A percentile compares a stretch with the other conserved stretches of the same genome.
phyloP scores from a whole-genome alignment of 1,284 basidiomycete species.

The Cutaneotrichosporon cavernicola region DNA sequence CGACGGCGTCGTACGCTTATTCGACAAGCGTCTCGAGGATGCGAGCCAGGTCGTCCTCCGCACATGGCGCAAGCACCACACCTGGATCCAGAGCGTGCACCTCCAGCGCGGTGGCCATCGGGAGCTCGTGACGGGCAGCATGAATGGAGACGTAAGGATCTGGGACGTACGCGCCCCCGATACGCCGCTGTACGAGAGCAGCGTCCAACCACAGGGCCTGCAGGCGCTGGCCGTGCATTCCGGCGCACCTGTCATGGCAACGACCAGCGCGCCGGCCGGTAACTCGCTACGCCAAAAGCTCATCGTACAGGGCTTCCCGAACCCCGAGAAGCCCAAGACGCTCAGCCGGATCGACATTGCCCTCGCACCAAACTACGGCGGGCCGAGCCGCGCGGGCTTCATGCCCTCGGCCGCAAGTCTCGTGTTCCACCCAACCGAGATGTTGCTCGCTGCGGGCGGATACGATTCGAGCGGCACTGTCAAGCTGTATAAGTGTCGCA shows the following conservation, averaged over 20 bases:
- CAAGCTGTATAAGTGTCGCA: conserved; percentile 43
- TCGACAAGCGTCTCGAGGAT: conserved; percentile 83
- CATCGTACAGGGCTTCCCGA: conserved; percentile 48
- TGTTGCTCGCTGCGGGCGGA: conserved; percentile 51
- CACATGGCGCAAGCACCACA: conserved; percentile 76
- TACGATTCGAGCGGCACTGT: conserved; percentile 51
- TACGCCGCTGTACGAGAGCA: conserved; percentile 64
- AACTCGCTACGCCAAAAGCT: conserved; percentile 45
- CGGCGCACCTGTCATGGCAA: conserved; percentile 78
- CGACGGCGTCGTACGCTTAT: conserved; percentile 85
- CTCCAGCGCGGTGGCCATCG: conserved; percentile 72
- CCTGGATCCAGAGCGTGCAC: conserved; percentile 89
- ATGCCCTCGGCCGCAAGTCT: conserved; percentile 48
- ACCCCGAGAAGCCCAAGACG: conserved; percentile 38
- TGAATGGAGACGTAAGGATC: conserved; percentile 85
- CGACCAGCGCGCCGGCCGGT: conserved; percentile 54
- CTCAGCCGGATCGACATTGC: conserved; percentile 43
- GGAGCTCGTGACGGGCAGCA: conserved; percentile 87
- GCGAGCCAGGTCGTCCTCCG: conserved; percentile 76
- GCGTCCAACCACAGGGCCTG: conserved; percentile 69
- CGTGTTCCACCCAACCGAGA: conserved; percentile 53
- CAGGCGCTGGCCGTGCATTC: conserved; percentile 86
- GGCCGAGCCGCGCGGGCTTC: conserved; percentile 31
- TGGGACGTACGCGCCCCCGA: conserved; percentile 84
- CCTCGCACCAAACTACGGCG: conserved; percentile 35